Percentiles rank a stretch among this genome's conserved stretches.
Conservation (phyloP, 75 land plant species). For the Ceratopteris richardii region DNA sequence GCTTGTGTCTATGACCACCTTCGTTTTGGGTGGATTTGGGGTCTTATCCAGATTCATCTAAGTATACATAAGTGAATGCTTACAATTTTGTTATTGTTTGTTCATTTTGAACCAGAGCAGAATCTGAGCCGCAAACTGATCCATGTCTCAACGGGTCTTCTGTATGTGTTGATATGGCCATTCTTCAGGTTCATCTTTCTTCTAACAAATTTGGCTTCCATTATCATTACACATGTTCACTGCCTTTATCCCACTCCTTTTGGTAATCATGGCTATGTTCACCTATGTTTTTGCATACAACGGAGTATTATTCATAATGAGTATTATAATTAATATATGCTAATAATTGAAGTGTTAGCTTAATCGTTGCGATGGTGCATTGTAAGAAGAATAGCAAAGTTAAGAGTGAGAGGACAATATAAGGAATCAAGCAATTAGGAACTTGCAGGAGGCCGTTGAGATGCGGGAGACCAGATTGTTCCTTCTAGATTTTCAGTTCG, state of each 20-base stretch:
- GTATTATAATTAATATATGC: background rate
- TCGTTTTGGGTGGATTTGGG: background rate
- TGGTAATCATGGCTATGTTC: no score
- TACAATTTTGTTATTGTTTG: background rate
- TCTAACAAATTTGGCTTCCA: background rate
- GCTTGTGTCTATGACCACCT: slow-evolving; percentile 11
- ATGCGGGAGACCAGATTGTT: no score
- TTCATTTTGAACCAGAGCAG: slow-evolving; percentile 10
- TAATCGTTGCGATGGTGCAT: no score
- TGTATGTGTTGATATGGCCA: slow-evolving; percentile 71
- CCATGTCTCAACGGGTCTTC: slow-evolving; percentile 68
- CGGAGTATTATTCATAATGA: background rate
- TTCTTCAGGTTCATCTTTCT: slow-evolving; percentile 68
- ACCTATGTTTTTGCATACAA: background rate
- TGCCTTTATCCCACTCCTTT: no score
- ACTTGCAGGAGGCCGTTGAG: no score
- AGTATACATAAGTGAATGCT: no score
- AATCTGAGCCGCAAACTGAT: slow-evolving; percentile 57
- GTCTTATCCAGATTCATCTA: no score
- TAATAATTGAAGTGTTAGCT: no score
- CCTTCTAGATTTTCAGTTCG: no score
- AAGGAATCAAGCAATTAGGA: no score
- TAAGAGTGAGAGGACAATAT: no score
- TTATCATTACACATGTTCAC: background rate
- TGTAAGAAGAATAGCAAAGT: no score